Percentiles rank a stretch among this genome's conserved stretches.
Conservation (phyloP, 192 early-diverging fungal species). For the Chytriomyces sp. region DNA sequence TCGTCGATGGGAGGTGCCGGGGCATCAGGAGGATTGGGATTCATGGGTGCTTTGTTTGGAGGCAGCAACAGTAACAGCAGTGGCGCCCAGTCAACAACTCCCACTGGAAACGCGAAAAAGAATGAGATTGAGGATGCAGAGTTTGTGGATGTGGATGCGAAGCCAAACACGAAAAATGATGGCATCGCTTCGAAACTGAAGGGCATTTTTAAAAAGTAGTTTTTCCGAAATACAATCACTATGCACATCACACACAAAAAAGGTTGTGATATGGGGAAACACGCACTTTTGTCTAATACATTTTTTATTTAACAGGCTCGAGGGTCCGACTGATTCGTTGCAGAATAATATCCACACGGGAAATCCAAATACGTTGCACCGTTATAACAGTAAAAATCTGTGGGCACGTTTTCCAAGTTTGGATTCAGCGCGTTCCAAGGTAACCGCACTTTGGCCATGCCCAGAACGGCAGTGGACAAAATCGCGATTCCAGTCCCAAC, state of each 20-base stretch:
- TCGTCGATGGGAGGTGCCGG: not conserved
- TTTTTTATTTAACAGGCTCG: not conserved
- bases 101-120: not conserved
- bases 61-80: constrained; percentile 1
- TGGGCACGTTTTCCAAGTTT: constrained; percentile 1
- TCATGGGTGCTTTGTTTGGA: constrained; percentile 3
- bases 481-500: constrained; percentile 37
- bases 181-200: no score
- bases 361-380: not conserved
- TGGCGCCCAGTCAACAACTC: not conserved
- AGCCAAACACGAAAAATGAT: no score
- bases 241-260: no score
- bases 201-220: no score
- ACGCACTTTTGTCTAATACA: no score
- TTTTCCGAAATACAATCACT: no score
- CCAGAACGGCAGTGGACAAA: constrained; percentile 8
- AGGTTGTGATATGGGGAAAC: no score
- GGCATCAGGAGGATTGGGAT: not conserved
- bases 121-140: constrained; percentile 9
- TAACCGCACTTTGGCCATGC: not conserved
- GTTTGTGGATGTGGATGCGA: not conserved
- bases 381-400: constrained; percentile 21
- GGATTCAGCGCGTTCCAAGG: constrained; percentile 8
- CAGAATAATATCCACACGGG: constrained; percentile 13
- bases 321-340: not conserved